phyloP scores from a whole-genome alignment of 768 basidiomycete genomes.

The Kwoniella bestiolae region DNA sequence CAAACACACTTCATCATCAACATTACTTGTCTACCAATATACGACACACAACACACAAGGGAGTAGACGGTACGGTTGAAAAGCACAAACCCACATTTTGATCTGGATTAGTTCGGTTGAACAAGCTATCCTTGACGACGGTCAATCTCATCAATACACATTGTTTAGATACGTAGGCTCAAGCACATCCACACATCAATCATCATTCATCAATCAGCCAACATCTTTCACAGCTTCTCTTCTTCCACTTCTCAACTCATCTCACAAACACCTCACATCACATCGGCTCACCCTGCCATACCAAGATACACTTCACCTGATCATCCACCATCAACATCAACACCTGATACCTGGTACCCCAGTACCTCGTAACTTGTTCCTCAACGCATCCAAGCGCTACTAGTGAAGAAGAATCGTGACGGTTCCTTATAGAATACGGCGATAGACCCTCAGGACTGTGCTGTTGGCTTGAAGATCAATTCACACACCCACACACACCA shows the following conservation, averaged over 20 bases:
- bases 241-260: background rate
- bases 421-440: background rate
- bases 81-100: no score
- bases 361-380: background rate
- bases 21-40: background rate
- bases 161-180: background rate
- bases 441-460: no score
- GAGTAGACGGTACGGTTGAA: no score
- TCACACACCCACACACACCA: background rate
- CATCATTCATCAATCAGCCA: background rate
- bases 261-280: background rate
- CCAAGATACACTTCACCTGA: background rate
- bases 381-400: background rate
- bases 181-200: background rate
- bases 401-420: background rate
- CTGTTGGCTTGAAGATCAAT: background rate
- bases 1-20: no score
- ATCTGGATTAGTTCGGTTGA: no score
- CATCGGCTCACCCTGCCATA: no score
- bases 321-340: background rate
- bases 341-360: no score
- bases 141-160: no score
- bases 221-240: background rate
- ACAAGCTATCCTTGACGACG: no score
- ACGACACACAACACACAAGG: background rate